A percentile compares a stretch with the other conserved stretches of the same genome.
These are phyloP conservation scores for Aspergillus tubingensis DNA, from an alignment of 2,329 filamentous ascomycete genomes.

Conservation along the genomic window DNA sequence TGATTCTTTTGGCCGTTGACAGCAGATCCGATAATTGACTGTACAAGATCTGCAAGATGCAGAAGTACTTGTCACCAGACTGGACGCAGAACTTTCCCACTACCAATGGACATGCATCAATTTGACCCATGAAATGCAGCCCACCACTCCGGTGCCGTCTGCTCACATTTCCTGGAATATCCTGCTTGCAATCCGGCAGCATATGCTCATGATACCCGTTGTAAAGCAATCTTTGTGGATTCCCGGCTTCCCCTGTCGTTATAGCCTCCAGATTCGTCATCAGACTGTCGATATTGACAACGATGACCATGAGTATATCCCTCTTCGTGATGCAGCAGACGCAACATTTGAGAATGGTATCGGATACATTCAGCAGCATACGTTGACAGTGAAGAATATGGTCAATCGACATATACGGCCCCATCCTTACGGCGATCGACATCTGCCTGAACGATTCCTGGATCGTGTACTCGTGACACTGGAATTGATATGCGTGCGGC, in stretches of 20 bases:
- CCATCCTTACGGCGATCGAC: constrained; percentile 17
- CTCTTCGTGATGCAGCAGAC: constrained; percentile 27
- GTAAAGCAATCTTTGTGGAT: constrained; percentile 17
- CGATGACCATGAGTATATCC: constrained; percentile 33
- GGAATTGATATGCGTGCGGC: constrained; percentile 20
- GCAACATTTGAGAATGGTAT: constrained; percentile 33
- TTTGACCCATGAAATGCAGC: constrained; percentile 21
- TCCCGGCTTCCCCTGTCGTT: constrained; percentile 16
- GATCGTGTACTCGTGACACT: constrained; percentile 27
- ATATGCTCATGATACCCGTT: constrained; percentile 13
- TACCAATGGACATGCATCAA: constrained; percentile 29
- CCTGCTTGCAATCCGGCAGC: constrained; percentile 12
- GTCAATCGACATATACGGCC: constrained; percentile 27
- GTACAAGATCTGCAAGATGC: constrained; percentile 31
- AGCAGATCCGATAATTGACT: constrained; percentile 31
- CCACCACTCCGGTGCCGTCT: constrained; percentile 11
- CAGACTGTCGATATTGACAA: constrained; percentile 34
- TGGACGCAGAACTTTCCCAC: constrained; percentile 31
- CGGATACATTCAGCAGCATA: constrained; percentile 29
- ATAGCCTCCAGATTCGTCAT: constrained; percentile 28
- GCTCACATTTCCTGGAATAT: not conserved
- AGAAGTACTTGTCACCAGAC: constrained; percentile 30
- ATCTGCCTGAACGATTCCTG: constrained; percentile 27
- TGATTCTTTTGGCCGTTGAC: constrained; percentile 29
- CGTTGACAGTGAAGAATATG: constrained; percentile 30